phyloP scores from a whole-genome alignment of 2,329 filamentous ascomycete species.

The Stachybotrys chlorohalonatus region DNA sequence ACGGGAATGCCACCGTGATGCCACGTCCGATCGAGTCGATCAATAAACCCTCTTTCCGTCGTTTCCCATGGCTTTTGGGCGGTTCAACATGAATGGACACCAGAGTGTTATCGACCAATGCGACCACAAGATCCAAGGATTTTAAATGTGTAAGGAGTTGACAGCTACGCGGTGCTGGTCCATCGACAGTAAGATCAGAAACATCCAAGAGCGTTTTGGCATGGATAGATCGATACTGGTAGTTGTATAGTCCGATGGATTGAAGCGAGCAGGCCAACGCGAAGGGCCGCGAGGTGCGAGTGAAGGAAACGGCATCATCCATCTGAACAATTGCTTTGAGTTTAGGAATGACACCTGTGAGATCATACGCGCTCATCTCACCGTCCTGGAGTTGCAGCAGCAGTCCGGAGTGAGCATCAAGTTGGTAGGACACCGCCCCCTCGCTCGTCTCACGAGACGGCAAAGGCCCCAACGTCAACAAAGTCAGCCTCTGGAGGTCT shows the following conservation, averaged over 20 bases:
- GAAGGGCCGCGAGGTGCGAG: conserved; percentile 58
- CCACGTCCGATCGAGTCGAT: conserved; percentile 69
- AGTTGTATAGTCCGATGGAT: conserved; percentile 57
- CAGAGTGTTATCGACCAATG: conserved; percentile 52
- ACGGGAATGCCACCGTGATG: conserved; percentile 26
- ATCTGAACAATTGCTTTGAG: conserved; percentile 45
- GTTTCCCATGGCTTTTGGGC: conserved; percentile 44
- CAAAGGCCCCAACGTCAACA: conserved; percentile 30
- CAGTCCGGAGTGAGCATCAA: conserved; percentile 55
- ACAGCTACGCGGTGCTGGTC: conserved; percentile 24
- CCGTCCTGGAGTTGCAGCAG: conserved; percentile 50
- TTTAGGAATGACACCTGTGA: conserved; percentile 54
- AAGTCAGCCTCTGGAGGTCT: conserved; percentile 25
- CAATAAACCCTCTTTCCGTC: conserved; percentile 53
- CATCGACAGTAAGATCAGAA: conserved; percentile 27
- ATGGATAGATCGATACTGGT: conserved; percentile 56
- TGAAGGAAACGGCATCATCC: conserved; percentile 48
- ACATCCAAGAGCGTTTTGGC: conserved; percentile 36
- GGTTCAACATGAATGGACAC: conserved; percentile 62
- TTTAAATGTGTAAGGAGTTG: conserved; percentile 53
- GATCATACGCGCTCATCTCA: conserved; percentile 51
- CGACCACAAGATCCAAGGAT: conserved; percentile 57
- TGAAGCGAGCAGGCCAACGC: conserved; percentile 51
- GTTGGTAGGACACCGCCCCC: conserved; percentile 30
- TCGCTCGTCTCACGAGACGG: conserved; percentile 10